Evolutionary conservation across 192 early-diverging fungal genomes (phyloP).

Genomic region (Rhizophagus prolifer): DNA sequence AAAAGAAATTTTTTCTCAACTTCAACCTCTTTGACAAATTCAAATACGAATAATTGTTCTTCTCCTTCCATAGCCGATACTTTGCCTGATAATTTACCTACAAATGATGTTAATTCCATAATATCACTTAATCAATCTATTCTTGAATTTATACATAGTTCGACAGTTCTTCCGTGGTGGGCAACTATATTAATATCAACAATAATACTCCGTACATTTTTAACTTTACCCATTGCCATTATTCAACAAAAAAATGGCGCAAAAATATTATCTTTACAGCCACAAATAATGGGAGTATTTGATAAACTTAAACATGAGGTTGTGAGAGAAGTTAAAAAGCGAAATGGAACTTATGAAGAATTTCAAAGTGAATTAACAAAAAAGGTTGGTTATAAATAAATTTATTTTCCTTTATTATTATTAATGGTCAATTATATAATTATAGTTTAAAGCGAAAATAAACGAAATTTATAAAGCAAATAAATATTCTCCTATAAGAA

Average conservation of each 20-base stretch:
- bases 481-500: slow-evolving; percentile 58
- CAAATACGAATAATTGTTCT: background rate
- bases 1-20: background rate
- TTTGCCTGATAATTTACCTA: background rate
- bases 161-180: slow-evolving; percentile 57
- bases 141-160: slow-evolving; percentile 43
- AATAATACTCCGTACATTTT: slow-evolving; percentile 45
- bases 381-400: slow-evolving; percentile 37
- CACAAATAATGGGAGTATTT: slow-evolving; percentile 49
- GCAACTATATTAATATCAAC: slow-evolving; percentile 51
- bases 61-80: background rate
- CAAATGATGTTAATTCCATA: background rate
- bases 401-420: background rate
- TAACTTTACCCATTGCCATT: slow-evolving; percentile 59
- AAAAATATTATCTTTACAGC: slow-evolving; percentile 45
- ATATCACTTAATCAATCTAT: slow-evolving; percentile 40
- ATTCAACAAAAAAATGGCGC: slow-evolving; percentile 56
- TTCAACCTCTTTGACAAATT: background rate
- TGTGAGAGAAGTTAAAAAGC: slow-evolving; percentile 36
- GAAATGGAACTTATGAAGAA: slow-evolving; percentile 41
- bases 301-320: slow-evolving; percentile 51
- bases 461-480: slow-evolving; percentile 59
- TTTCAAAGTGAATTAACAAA: slow-evolving; percentile 49
- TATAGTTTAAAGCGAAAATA: slow-evolving; percentile 49
- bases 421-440: background rate